These are phyloP conservation scores for Carex cristatella DNA, from an alignment of 176 grass and related monocot genomes.

Conservation along the genomic window DNA sequence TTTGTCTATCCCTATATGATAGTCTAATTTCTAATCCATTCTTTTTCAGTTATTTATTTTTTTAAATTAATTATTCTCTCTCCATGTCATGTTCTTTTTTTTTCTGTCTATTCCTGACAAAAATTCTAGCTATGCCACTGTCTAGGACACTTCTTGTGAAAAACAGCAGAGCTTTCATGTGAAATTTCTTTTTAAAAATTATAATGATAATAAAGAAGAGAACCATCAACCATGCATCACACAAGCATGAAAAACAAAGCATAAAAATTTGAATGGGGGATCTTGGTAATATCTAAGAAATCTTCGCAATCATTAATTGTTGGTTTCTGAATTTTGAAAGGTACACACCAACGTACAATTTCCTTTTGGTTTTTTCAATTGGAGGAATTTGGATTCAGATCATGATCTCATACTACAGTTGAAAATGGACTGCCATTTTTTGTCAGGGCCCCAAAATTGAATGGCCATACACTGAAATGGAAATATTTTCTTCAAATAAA, in stretches of 20 bases:
- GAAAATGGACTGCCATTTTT: background rate
- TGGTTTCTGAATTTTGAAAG: background rate
- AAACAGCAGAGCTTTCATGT: slow-evolving; percentile 10
- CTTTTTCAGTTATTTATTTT: too few relatives aligned
- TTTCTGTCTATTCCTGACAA: too few relatives aligned
- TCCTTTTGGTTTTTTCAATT: background rate
- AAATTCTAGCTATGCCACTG: too few relatives aligned
- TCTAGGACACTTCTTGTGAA: too few relatives aligned
- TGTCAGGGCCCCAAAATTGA: background rate
- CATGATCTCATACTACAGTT: background rate
- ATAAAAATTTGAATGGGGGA: background rate
- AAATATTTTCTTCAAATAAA: slow-evolving; percentile 2
- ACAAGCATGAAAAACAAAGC: slow-evolving; percentile 10
- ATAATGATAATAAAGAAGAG: background rate
- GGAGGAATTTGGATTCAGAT: background rate
- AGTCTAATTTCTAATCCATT: too few relatives aligned
- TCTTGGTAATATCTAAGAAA: background rate
- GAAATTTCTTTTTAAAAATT: background rate
- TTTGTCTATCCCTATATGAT: too few relatives aligned
- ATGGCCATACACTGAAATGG: background rate
- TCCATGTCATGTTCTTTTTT: too few relatives aligned
- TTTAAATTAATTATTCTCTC: too few relatives aligned
- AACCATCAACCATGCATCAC: background rate
- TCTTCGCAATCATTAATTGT: background rate
- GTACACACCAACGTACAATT: background rate